phyloP scores from a whole-genome alignment of 345 rosid species.

The Excoecaria agallocha region DNA sequence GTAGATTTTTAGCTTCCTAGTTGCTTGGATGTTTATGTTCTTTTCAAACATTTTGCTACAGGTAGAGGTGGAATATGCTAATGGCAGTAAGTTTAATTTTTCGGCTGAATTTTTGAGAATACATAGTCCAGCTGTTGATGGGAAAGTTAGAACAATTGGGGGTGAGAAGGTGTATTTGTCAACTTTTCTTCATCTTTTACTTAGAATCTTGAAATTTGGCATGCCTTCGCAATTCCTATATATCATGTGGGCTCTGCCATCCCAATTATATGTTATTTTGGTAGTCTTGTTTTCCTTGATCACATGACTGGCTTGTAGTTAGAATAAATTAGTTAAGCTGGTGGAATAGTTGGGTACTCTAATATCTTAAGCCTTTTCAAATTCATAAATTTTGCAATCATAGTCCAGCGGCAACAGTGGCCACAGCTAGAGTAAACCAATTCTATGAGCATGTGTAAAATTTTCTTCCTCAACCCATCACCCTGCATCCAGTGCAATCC shows the following conservation, averaged over 20 bases:
- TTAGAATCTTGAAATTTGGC: not conserved
- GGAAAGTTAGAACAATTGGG: constrained; percentile 71
- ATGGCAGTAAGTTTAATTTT: constrained; percentile 58
- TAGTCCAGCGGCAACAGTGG: not conserved
- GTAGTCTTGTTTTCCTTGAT: not conserved
- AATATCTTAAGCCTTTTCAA: not conserved
- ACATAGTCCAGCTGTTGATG: constrained; percentile 87
- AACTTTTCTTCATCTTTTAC: constrained; percentile 7
- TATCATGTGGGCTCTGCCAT: not conserved
- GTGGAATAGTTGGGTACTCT: not conserved
- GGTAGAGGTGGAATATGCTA: constrained; percentile 75
- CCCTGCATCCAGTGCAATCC: not conserved
- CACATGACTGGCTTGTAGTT: not conserved
- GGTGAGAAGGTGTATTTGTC: constrained; percentile 69
- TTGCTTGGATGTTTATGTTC: not conserved
- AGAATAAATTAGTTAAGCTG: not conserved
- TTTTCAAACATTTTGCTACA: constrained; percentile 29
- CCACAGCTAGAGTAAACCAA: not conserved
- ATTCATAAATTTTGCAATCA: not conserved
- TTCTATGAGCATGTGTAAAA: not conserved
- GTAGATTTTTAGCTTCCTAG: not conserved
- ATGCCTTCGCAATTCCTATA: not conserved
- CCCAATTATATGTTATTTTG: not conserved
- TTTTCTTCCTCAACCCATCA: not conserved
- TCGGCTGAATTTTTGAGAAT: constrained; percentile 76